Conservation (phyloP, 257 asterid genomes). For the Ajuga chamaepitys region DNA sequence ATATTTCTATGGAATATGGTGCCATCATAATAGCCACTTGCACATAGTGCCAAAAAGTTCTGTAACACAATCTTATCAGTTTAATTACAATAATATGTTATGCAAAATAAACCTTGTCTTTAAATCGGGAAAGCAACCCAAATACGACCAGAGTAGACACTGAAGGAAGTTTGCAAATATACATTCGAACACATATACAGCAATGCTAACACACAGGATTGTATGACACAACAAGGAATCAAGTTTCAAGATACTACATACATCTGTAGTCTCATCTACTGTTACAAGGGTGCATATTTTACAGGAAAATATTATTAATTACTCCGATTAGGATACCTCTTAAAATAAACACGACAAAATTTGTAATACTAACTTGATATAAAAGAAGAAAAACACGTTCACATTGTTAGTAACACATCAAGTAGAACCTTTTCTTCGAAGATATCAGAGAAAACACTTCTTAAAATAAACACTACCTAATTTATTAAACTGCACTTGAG, state of each 20-base stretch:
- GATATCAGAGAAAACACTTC: not conserved
- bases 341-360: not conserved
- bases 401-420: not conserved
- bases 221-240: not conserved
- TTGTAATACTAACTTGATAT: not conserved
- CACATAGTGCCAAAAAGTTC: slow-evolving; percentile 88
- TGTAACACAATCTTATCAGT: slow-evolving; percentile 29
- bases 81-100: not conserved
- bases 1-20: slow-evolving; percentile 94
- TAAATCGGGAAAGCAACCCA: not conserved
- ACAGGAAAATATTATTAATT: not conserved
- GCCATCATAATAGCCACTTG: slow-evolving; percentile 91
- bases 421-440: not conserved
- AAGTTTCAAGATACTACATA: not conserved
- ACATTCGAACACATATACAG: not conserved
- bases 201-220: not conserved
- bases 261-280: not conserved
- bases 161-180: not conserved
- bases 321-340: not conserved
- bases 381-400: not conserved
- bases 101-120: not conserved
- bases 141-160: not conserved
- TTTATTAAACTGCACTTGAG: not conserved
- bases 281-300: not conserved
- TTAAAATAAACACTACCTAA: not conserved